phyloP scores from a whole-genome alignment of 306 rosid species.

The Prunus mira region DNA sequence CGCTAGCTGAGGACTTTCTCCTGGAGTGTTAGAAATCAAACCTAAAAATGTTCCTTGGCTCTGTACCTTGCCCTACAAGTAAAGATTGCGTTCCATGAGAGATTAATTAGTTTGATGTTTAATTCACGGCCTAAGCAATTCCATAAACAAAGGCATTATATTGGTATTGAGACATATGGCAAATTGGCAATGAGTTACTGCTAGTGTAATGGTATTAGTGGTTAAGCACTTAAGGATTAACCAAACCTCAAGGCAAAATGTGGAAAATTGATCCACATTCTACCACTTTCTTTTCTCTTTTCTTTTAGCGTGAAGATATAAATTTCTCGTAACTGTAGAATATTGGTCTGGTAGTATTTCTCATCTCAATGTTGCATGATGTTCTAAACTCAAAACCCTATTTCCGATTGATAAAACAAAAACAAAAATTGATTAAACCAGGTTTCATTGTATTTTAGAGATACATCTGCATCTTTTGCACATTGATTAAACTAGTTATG shows the following conservation, averaged over 20 bases:
- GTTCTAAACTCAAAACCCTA: no score
- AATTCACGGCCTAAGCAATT: not conserved
- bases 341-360: no score
- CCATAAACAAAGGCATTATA: not conserved
- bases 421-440: no score
- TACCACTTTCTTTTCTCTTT: not conserved
- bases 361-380: no score
- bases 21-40: conserved; percentile 37
- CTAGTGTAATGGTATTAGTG: not conserved
- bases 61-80: conserved; percentile 35
- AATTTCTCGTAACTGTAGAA: not conserved
- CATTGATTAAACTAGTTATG: no score
- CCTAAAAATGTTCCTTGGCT: conserved; percentile 34
- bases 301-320: not conserved
- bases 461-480: no score
- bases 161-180: not conserved
- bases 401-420: no score
- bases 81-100: conserved; percentile 2
- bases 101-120: not conserved
- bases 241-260: not conserved
- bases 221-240: not conserved
- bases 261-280: not conserved
- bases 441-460: no score
- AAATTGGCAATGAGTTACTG: not conserved
- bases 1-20: conserved; percentile 11